Evolutionary conservation across 2,329 filamentous ascomycete genomes (phyloP), one percentile per base, ranked within the genome.

Genomic region (Xylariaceae sp.): DNA sequence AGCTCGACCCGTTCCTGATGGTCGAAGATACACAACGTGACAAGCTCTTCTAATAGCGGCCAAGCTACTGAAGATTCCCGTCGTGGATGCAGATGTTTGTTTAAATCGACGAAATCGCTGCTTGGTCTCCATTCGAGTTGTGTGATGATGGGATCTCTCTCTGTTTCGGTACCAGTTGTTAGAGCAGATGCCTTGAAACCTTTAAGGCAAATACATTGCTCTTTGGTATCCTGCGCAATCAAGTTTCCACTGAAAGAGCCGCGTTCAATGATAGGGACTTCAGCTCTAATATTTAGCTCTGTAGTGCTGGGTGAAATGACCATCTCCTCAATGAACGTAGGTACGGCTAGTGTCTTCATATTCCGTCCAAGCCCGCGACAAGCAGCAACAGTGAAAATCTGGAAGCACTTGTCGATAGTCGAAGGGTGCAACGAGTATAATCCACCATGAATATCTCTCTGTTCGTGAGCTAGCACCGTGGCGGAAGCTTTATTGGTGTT

Each of bases 241-340:
- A 41, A n/a, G n/a, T 41, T 24, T 16, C 39, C 39, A n/a, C 18
- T 41, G 39, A 41, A 27, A n/a, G 21, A 41, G 15, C 39, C 39
- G 11, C 24, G 20, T 27, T 13, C 20, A 24, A 41, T n/a, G 11
- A 16, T 41, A 2, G 11, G 8, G 20, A 41, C 21, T 23, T 13
- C 4, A 26, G 21, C 39, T 13, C n/a, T 27, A 23, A 41, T 13
- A 11, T 41, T 8, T 10, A 26, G 15, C 4, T 41, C 24, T n/a
- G 20, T 23, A 16, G n/a, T 15, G 24, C 20, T 41, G 11, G 15
- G 39, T 4, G 20, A 41, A 8, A 41, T 16, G 11, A 41, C 16
- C 24, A 41, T 41, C 13, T 41, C 39, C 39, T 41, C 39, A 21
- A 41, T 41, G 39, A 41, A 41, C 7, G 39, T 41, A 7, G 39